phyloP scores from a whole-genome alignment of 768 basidiomycete species.

The Kondoa subrosea region DNA sequence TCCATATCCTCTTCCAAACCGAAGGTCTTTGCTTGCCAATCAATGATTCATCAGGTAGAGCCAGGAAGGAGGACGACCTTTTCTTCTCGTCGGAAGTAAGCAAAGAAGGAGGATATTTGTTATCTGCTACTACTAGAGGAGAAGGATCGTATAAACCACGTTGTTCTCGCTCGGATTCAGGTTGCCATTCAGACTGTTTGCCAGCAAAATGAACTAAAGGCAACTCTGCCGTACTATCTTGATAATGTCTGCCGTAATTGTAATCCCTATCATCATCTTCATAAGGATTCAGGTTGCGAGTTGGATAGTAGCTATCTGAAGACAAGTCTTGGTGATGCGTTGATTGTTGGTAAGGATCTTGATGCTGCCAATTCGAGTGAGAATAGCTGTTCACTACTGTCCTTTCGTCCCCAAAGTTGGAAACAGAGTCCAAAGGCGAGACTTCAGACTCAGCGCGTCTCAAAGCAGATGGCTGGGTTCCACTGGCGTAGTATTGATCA shows the following conservation, averaged over 20 bases:
- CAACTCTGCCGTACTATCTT: neutral
- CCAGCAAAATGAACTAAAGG: neutral
- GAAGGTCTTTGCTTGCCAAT: slow-evolving; percentile 13
- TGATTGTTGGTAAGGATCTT: slow-evolving; percentile 4
- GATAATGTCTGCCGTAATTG: neutral
- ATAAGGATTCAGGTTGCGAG: neutral
- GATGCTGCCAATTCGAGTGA: neutral
- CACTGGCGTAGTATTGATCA: too few species aligned
- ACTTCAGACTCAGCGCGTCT: neutral
- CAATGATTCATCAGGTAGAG: neutral
- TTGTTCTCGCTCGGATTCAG: neutral
- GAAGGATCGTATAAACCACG: neutral
- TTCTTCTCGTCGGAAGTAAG: slow-evolving; percentile 7
- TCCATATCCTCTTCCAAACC: slow-evolving; percentile 18
- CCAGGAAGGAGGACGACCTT: neutral
- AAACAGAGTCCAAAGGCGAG: neutral
- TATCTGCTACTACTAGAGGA: neutral
- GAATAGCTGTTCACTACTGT: neutral
- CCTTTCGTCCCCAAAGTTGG: neutral
- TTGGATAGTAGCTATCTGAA: slow-evolving; percentile 3
- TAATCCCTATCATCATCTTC: neutral
- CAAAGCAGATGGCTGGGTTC: neutral
- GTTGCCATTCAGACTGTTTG: neutral
- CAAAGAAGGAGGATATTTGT: slow-evolving; percentile 5
- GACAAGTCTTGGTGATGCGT: too few species aligned